Evolutionary conservation across 2,329 filamentous ascomycete genomes (phyloP), one percentile per base, ranked within the genome.

Genomic region (Fonsecaea pedrosoi): DNA sequence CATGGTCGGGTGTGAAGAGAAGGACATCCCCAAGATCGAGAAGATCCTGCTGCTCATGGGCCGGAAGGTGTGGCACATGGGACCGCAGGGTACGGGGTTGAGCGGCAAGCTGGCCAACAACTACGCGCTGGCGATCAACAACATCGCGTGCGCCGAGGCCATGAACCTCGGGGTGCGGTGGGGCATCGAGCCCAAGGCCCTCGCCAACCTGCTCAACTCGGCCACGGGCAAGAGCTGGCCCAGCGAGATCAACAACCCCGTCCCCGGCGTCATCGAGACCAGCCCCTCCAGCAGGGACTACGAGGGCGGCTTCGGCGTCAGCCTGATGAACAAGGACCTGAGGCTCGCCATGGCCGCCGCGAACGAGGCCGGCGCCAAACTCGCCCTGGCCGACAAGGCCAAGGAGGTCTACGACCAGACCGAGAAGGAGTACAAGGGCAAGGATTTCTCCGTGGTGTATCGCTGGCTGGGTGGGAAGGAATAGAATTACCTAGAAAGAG

Each of bases 221-320:
- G 95, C 92, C 73, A 97, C 94, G 0, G 95, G 95, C n/a, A 87
- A 85, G 71, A 98, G 94, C 84, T 99, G 95, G 95, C 93, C 94
- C 0, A 95, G 90, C 74, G 94, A 97, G 80, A 83, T 96, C 69
- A 99, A 99, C 80, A 98, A 98, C 76, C 95, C 95, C 0, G 93
- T 98, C 2, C 89, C 89, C 10, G 94, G 93, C 13, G 93, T 97
- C 0, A 85, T 94, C 25, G 88, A 90, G 68, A 87, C 85, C 0
- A 87, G 92, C 1, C 93, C 94, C 0, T 90, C 93, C 0, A 86
- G 84, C 62, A 84, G 90, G 64, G 93, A 90, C 62, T 99, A 93
- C 74, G 79, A 82, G 18, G 92, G 92, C 54, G 92, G 92, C 0
- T 95, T 94, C 71, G 90, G 90, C 1, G 86, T 94, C 64, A 84